These are phyloP conservation scores for Stagonosporopsis rhizophila DNA, from an alignment of 2,329 filamentous ascomycete genomes.

Conservation along the genomic window DNA sequence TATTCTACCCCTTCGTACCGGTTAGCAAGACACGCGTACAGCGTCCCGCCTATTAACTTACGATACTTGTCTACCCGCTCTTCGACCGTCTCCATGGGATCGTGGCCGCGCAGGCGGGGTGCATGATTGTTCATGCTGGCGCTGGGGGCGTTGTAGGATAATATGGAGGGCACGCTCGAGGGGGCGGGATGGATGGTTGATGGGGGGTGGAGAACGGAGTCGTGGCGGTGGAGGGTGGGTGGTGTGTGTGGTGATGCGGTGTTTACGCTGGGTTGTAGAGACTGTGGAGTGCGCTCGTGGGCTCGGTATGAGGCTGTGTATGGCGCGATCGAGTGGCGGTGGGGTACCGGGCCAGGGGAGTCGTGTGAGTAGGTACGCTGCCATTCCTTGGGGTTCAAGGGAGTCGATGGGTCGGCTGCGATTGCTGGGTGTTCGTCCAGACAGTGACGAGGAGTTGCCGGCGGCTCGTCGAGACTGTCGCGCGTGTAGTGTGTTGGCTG, in stretches of 20 bases:
- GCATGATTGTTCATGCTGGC: background rate
- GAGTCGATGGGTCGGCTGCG: background rate
- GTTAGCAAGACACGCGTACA: background rate
- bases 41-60: background rate
- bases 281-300: background rate
- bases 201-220: background rate
- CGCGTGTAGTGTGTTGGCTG: background rate
- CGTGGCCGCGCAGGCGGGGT: background rate
- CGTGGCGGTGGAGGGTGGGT: background rate
- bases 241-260: background rate
- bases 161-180: background rate
- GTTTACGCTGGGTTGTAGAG: background rate
- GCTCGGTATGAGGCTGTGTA: background rate
- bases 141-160: background rate
- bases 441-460: background rate
- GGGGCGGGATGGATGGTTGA: background rate
- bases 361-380: background rate
- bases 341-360: background rate
- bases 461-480: background rate
- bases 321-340: background rate
- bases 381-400: background rate
- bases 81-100: background rate
- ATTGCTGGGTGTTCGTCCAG: background rate
- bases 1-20: background rate
- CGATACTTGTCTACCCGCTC: constrained; percentile 1